Evolutionary conservation across 2,329 filamentous ascomycete species (phyloP).

Genomic region (Nemania abortiva): DNA sequence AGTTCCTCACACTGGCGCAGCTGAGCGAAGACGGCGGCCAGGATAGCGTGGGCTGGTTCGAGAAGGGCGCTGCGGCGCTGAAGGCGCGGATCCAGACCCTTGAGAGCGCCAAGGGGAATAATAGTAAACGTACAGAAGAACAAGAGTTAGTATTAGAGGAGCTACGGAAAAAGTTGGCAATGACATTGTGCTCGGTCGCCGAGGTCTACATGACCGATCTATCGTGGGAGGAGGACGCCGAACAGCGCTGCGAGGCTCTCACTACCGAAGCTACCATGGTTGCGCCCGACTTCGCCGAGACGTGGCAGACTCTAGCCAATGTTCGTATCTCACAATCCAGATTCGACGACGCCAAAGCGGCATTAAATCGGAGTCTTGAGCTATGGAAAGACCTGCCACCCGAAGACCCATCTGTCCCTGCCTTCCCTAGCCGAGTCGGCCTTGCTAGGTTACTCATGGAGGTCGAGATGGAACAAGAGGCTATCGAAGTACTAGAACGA

Average conservation of each 20-base stretch:
- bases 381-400: constrained; percentile 85
- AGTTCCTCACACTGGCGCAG: constrained; percentile 95
- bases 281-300: constrained; percentile 83
- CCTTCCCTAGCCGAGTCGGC: constrained; percentile 87
- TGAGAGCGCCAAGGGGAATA: constrained; percentile 57
- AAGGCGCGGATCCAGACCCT: constrained; percentile 76
- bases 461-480: constrained; percentile 85
- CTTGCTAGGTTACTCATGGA: constrained; percentile 90
- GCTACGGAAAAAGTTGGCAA: constrained; percentile 84
- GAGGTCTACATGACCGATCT: constrained; percentile 99
- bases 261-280: constrained; percentile 91
- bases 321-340: constrained; percentile 90
- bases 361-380: constrained; percentile 81
- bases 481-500: constrained; percentile 85
- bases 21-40: constrained; percentile 78
- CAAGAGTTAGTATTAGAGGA: constrained; percentile 64
- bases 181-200: constrained; percentile 91
- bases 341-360: constrained; percentile 81
- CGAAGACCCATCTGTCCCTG: constrained; percentile 78
- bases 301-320: constrained; percentile 95
- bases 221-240: constrained; percentile 91
- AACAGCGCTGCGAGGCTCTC: constrained; percentile 86
- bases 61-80: constrained; percentile 78
- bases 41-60: constrained; percentile 75
- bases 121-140: constrained; percentile 46